Conservation (phyloP, 2,329 filamentous ascomycete genomes). For the Claviceps pazoutovae region DNA sequence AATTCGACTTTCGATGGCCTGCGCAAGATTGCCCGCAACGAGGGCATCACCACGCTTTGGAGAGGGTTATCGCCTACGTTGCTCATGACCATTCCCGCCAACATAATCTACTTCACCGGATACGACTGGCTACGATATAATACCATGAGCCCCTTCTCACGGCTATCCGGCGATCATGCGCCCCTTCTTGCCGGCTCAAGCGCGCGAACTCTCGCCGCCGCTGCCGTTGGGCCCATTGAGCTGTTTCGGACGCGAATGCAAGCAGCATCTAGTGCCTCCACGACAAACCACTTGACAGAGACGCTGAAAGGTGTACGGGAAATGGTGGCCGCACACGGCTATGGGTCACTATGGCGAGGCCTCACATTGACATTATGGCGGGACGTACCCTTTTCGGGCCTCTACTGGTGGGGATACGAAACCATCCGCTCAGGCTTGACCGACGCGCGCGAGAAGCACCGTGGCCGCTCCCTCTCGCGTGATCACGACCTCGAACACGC, state of each 20-base stretch:
- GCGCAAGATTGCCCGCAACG: conserved; percentile 86
- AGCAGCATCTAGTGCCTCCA: conserved; percentile 46
- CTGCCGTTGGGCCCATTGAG: conserved; percentile 79
- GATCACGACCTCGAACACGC: conserved; percentile 26
- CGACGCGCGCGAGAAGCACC: conserved; percentile 45
- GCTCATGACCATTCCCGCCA: conserved; percentile 84
- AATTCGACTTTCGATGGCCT: conserved; percentile 85
- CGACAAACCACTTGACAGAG: conserved; percentile 59
- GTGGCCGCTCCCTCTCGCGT: conserved; percentile 25
- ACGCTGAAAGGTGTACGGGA: conserved; percentile 63
- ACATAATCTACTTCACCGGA: conserved; percentile 97
- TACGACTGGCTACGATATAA: conserved; percentile 88
- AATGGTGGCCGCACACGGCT: conserved; percentile 68
- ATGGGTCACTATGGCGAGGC: conserved; percentile 77
- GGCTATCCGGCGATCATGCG: conserved; percentile 53
- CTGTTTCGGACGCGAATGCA: conserved; percentile 90
- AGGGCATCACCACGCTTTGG: conserved; percentile 79
- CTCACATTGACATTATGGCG: conserved; percentile 86
- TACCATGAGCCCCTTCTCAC: conserved; percentile 55
- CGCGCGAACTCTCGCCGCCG: conserved; percentile 68
- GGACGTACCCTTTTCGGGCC: conserved; percentile 89
- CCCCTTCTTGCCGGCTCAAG: conserved; percentile 68
- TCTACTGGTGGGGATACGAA: conserved; percentile 99
- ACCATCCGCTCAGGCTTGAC: conserved; percentile 58
- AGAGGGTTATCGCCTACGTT: conserved; percentile 86